phyloP scores from a whole-genome alignment of 2,329 filamentous ascomycete species.

The Pyricularia pennisetigena region DNA sequence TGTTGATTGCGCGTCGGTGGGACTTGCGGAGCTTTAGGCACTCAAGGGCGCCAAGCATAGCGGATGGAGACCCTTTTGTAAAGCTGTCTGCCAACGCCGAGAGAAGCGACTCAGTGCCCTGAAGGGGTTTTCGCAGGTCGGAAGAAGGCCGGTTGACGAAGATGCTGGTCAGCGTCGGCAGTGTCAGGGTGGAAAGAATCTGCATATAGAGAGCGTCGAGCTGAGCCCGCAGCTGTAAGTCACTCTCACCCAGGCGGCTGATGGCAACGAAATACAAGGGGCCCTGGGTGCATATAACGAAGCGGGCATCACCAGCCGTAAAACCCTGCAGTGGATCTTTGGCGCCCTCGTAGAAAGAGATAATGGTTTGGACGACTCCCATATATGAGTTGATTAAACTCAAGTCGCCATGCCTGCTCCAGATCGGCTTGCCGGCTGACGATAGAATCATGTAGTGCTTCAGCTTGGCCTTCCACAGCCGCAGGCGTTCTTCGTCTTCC shows the following conservation, averaged over 20 bases:
- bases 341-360: slow-evolving; percentile 85
- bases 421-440: slow-evolving; percentile 93
- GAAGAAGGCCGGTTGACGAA: slow-evolving; percentile 90
- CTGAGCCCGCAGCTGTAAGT: slow-evolving; percentile 75
- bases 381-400: slow-evolving; percentile 87
- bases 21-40: slow-evolving; percentile 88
- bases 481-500: slow-evolving; percentile 50
- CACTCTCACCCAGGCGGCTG: slow-evolving; percentile 85
- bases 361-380: slow-evolving; percentile 92
- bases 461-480: slow-evolving; percentile 76
- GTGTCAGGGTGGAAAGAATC: slow-evolving; percentile 86
- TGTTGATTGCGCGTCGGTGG: slow-evolving; percentile 78
- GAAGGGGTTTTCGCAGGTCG: slow-evolving; percentile 77
- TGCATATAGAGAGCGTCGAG: slow-evolving; percentile 97
- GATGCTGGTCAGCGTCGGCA: slow-evolving; percentile 76
- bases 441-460: slow-evolving; percentile 98
- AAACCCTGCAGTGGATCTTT: slow-evolving; percentile 74
- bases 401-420: slow-evolving; percentile 87
- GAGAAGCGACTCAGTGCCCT: slow-evolving; percentile 84
- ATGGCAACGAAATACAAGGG: slow-evolving; percentile 91
- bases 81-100: slow-evolving; percentile 93
- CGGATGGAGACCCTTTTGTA: slow-evolving; percentile 82
- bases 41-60: slow-evolving; percentile 80
- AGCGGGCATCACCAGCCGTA: slow-evolving; percentile 75
- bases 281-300: slow-evolving; percentile 76